Evolutionary conservation across 75 land plant genomes (phyloP).

Genomic region (Ceratopteris richardii): DNA sequence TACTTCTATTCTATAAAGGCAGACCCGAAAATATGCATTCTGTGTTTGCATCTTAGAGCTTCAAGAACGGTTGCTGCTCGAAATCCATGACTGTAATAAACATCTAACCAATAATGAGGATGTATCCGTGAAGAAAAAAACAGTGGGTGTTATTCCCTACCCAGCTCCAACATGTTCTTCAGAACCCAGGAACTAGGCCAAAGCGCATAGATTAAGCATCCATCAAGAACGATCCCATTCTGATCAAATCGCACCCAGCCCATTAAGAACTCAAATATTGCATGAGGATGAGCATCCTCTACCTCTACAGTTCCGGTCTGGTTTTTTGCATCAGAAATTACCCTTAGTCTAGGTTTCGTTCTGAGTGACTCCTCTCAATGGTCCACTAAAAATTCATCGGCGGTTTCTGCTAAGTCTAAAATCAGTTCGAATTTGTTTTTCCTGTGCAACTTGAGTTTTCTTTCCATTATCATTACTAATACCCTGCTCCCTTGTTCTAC

Average conservation of each 20-base stretch:
- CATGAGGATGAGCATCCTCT: slow-evolving; percentile 14
- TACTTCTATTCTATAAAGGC: no score
- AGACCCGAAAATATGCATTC: no score
- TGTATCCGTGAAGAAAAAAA: no score
- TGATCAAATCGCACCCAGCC: not conserved
- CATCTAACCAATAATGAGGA: no score
- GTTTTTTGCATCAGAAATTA: slow-evolving; percentile 18
- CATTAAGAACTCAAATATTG: slow-evolving; percentile 1
- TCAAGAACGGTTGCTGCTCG: no score
- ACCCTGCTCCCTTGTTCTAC: slow-evolving; percentile 7
- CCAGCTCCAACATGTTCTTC: no score
- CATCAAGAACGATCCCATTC: no score
- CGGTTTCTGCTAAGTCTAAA: slow-evolving; percentile 20
- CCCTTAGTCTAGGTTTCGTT: slow-evolving; percentile 17
- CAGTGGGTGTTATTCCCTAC: no score
- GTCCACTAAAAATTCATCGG: slow-evolving; percentile 13
- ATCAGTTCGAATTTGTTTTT: slow-evolving; percentile 17
- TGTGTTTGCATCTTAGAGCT: no score
- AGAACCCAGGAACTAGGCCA: no score
- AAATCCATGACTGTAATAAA: no score
- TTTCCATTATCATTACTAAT: not conserved
- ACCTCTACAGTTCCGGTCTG: slow-evolving; percentile 7
- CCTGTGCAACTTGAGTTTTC: slow-evolving; percentile 4
- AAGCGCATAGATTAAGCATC: no score
- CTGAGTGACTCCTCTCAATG: slow-evolving; percentile 13